Evolutionary conservation across 805 yeast genomes (phyloP), one percentile per base, ranked within the genome.

Genomic region (Hanseniaspora lachancei): DNA sequence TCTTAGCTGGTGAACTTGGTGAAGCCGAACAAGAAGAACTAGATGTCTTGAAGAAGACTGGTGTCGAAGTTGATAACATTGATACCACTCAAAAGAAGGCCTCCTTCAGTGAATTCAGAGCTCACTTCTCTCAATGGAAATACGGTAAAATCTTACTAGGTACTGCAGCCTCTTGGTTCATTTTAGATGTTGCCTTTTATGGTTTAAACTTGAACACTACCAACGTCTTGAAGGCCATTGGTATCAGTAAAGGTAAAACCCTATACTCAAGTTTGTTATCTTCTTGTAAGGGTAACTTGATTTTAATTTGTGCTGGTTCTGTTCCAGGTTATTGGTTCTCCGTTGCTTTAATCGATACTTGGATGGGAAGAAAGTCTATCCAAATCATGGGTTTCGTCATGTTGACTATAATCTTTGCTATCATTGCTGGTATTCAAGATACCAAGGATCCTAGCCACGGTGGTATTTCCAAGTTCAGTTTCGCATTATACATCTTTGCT

Each of bases 311-410:
- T 78, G 97, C 97, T 57, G 96, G 97, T 76, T 78, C 93, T 47
- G 79, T 88, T 71, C 96, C 96, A 64, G 96, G 96, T 67, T 88
- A 88, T 73, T 88, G 96, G 96, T 73, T 77, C 59, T 68, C 91
- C 35, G 87, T 83, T 63, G 88, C 88, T 53, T 82, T 91, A 48
- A 68, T 88, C 58, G 96, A 88, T 71, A 75, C 72, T 40, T 55
- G 44, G 41, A 63, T 88, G 62, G 96, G 96, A 64, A 82, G 96
- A 77, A 86, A 84, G 71, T 81, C 89, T 60, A 73, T 88, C 60
- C 96, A 89, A 74, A 58, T 86, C 23, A 74, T 72, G 65, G 95
- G 95, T 64, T 88, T 88, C 75, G 58, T 77, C 61, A 65, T 86
- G 54, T 77, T 87, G 67, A 86, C 95, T 44, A 68, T 73, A 54